A percentile compares a stretch with the other conserved stretches of the same genome.
phyloP scores from a whole-genome alignment of 2,329 filamentous ascomycete species.

The Allantophomopsis cytisporea region DNA sequence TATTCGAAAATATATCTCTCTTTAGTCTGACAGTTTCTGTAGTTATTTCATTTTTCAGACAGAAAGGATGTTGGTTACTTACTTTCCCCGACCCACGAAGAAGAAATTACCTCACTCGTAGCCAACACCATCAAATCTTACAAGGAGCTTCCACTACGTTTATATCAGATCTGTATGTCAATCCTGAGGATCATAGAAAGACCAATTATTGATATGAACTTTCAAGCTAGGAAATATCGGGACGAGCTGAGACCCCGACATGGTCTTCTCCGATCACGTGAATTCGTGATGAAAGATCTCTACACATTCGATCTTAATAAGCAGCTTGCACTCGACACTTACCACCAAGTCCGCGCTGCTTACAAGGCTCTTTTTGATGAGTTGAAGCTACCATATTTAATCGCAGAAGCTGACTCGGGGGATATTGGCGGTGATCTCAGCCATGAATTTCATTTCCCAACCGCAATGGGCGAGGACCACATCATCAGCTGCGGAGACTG shows the following conservation, averaged over 20 bases:
- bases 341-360: conserved; percentile 56
- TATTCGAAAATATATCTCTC: conserved; percentile 1
- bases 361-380: conserved; percentile 73
- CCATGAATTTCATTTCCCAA: conserved; percentile 87
- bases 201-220: too few relatives aligned
- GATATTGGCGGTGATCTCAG: conserved; percentile 88
- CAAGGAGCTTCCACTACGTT: conserved; percentile 68
- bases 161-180: conserved; percentile 75
- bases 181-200: conserved; percentile 1
- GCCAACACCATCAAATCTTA: conserved; percentile 64
- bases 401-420: conserved; percentile 86
- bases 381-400: conserved; percentile 68
- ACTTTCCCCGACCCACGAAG: conserved; percentile 87
- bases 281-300: conserved; percentile 97
- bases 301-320: conserved; percentile 78
- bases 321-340: conserved; percentile 64
- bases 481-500: conserved; percentile 66
- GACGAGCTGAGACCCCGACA: conserved; percentile 85
- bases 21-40: conserved; percentile 5
- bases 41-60: conserved; percentile 73
- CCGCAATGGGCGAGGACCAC: conserved; percentile 69
- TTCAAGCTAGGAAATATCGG: conserved; percentile 73
- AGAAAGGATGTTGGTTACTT: conserved; percentile 63
- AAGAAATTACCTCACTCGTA: conserved; percentile 83
- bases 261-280: conserved; percentile 73